Evolutionary conservation across 75 land plant genomes (phyloP).

Genomic region (Adiantum capillusveneris): DNA sequence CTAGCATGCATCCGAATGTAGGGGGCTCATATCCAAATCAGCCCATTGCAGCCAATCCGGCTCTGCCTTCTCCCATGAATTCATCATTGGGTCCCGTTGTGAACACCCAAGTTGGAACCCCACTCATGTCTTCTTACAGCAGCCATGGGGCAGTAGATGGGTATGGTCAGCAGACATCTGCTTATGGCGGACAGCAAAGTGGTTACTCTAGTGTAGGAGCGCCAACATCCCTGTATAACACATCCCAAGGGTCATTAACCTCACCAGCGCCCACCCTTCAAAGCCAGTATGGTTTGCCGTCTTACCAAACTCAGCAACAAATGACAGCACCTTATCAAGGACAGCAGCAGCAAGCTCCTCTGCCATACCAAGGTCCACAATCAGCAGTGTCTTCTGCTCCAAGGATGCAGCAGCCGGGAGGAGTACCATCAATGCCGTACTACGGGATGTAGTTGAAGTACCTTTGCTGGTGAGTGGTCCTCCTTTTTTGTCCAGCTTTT

Average conservation of each 20-base stretch:
- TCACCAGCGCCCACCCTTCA: neutral
- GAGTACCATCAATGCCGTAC: neutral
- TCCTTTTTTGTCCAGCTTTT: neutral
- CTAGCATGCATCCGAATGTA: neutral
- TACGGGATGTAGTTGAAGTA: neutral
- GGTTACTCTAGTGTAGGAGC: constrained; percentile 4
- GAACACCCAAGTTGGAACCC: constrained; percentile 8
- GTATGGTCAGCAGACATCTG: constrained; percentile 6
- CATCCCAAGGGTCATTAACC: neutral
- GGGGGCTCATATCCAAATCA: neutral
- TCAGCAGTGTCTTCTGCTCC: neutral
- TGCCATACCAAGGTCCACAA: neutral
- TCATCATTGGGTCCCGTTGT: neutral
- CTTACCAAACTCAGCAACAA: neutral
- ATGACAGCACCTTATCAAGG: constrained; percentile 3
- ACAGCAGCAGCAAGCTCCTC: neutral
- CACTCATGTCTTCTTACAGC: constrained; percentile 14
- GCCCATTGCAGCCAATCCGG: constrained; percentile 7
- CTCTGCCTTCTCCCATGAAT: constrained; percentile 6
- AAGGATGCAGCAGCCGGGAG: neutral
- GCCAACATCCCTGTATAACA: neutral
- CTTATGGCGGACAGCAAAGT: neutral
- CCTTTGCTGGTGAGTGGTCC: neutral
- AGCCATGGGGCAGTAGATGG: constrained; percentile 11
- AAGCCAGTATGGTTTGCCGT: constrained; percentile 2